Conservation (phyloP, 2,329 filamentous ascomycete genomes). For the Fusarium verrucosum region DNA sequence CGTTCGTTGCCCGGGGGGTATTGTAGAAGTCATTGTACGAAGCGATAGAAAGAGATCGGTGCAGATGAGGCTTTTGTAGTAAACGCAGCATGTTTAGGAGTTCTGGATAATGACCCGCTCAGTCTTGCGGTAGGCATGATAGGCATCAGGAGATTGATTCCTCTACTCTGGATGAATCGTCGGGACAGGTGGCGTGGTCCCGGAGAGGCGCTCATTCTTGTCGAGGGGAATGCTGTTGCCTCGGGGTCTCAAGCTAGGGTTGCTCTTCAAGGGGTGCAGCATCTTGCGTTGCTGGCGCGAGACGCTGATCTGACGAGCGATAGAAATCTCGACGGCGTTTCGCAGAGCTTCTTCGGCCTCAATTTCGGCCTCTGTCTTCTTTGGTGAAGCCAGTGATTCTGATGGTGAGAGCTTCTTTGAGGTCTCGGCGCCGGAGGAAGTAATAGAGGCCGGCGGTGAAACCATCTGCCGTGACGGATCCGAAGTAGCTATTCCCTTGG, state of each 20-base stretch:
- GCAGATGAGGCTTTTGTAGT: background rate
- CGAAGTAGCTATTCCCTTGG: constrained; percentile 46
- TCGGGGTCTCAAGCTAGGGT: constrained; percentile 37
- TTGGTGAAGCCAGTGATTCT: constrained; percentile 34
- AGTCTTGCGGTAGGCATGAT: constrained; percentile 62
- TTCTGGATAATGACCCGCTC: constrained; percentile 59
- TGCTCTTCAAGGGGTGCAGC: constrained; percentile 62
- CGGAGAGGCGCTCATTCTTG: constrained; percentile 46
- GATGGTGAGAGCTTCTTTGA: constrained; percentile 26
- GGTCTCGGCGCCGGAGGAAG: constrained; percentile 32
- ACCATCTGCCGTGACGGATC: constrained; percentile 61
- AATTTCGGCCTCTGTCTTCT: constrained; percentile 35
- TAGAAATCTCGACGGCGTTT: constrained; percentile 70
- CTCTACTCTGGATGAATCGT: constrained; percentile 52
- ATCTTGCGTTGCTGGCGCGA: constrained; percentile 69
- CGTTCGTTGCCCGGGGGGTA: constrained; percentile 18
- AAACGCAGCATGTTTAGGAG: background rate
- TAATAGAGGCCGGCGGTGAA: constrained; percentile 50
- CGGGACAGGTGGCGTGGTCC: constrained; percentile 57
- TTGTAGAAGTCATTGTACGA: constrained; percentile 1
- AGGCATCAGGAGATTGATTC: constrained; percentile 46
- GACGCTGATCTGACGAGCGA: constrained; percentile 73
- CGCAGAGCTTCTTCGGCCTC: constrained; percentile 52
- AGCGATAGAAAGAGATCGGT: background rate
- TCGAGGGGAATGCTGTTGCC: constrained; percentile 39